Conservation (phyloP, 139 green algal species). For the Chlamydomonas sp. region DNA sequence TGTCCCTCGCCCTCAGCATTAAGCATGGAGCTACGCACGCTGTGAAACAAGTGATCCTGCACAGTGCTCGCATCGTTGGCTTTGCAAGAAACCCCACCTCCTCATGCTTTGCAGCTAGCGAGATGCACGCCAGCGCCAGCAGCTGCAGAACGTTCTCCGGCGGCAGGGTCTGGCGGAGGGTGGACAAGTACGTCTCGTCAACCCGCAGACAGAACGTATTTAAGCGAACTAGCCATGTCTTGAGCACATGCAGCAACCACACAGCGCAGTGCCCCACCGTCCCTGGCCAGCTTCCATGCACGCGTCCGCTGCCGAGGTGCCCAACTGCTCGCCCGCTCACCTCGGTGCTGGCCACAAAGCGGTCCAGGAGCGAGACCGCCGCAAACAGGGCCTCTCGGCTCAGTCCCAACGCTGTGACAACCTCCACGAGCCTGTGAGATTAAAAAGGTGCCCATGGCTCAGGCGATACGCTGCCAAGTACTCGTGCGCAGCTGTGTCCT, state of each 20-base stretch:
- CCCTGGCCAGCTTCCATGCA: too few species aligned
- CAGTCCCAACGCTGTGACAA: slow-evolving; percentile 4
- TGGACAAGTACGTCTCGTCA: too few species aligned
- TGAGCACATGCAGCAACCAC: too few species aligned
- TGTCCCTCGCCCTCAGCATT: background rate
- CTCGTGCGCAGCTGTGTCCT: too few species aligned
- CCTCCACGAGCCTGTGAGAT: background rate
- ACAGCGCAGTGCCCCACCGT: too few species aligned
- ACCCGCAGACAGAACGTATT: too few species aligned
- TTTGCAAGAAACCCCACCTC: slow-evolving; percentile 15
- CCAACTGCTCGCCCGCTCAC: background rate
- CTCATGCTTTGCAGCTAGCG: slow-evolving; percentile 19
- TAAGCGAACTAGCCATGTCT: too few species aligned
- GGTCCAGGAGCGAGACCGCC: slow-evolving; percentile 20
- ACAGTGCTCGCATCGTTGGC: background rate
- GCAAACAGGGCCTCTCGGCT: background rate
- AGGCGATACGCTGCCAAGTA: too few species aligned
- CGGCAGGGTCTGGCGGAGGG: background rate
- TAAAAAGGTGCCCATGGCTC: too few species aligned
- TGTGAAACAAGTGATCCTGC: background rate
- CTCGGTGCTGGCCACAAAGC: slow-evolving; percentile 8
- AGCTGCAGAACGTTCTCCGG: slow-evolving; percentile 27
- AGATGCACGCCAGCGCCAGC: slow-evolving; percentile 27
- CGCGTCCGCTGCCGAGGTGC: too few species aligned
- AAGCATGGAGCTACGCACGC: background rate